Base-by-base conservation (phyloP, 2,329 filamentous ascomycete genomes). In the Penicillium sclerotiorum region DNA sequence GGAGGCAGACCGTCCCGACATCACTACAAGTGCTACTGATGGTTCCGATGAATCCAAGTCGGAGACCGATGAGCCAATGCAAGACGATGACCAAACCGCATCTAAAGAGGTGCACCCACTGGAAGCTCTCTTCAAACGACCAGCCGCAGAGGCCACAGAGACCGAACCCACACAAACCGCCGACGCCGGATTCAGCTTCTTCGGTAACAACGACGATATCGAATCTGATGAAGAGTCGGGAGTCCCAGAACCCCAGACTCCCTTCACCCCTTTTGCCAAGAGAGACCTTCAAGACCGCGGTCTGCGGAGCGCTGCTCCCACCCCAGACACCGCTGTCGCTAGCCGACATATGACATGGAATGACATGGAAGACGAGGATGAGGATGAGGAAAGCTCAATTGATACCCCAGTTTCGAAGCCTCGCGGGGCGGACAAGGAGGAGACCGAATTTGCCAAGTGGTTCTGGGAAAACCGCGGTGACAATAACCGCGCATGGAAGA, bases 281-380 rank as follows among this genome's bases (percentile, higher is more conserved):
- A 82, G 86, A 58, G 93, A 97, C 58, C 77, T 93, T 23, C 82
- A 91, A 54, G 83, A 82, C 43, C 66, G 77, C 27, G 70, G 70
- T 37, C 67, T 89, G n/a, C 82, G 94, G 48, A 96, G 91, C 66
- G 91, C 91, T 5, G 94, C 94, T 2, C 94, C 94, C 0, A 99
- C 94, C 0, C 94, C 94, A 0, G 94, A 99, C 66, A 97, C 94
- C 0, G 90, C 90, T 1, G 85, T 91, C 52, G 85, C 89, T 2
- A 84, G 56, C 47, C 68, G 66, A 23, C 66, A 50, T 36, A 66
- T 62, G 36, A 63, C 70, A 23, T 66, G 65, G 64, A 60, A 59
- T 7, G 55, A 59, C 15, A 46, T 53, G 5, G 59, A 65, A 11
- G 49, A 54, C 5, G 53, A 56, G 44, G 56, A 59, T 17, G 53